Evolutionary conservation across 495 filamentous ascomycete species (phyloP).

Genomic region (Hypoxylon lenormandii): DNA sequence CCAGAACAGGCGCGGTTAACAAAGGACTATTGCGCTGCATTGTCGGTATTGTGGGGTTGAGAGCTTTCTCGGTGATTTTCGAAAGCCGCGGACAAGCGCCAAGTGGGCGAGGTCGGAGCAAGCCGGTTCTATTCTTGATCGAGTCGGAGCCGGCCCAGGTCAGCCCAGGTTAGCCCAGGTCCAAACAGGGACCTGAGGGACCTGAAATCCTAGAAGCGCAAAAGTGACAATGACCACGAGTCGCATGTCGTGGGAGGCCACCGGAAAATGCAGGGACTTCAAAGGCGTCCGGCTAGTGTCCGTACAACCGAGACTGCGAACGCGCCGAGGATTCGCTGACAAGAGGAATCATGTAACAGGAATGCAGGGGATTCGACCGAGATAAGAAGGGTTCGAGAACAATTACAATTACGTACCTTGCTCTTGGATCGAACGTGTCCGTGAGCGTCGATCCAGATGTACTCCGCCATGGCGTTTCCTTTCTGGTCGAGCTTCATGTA

Average conservation of each 20-base stretch:
- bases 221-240: conserved; percentile 28
- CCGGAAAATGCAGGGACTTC: conserved; percentile 34
- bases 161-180: too few species aligned
- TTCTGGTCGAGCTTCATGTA: conserved; percentile 92
- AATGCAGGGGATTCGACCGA: conserved; percentile 49
- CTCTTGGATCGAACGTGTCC: conserved; percentile 52
- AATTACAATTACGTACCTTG: conserved; percentile 73
- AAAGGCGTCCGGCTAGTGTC: conserved; percentile 10
- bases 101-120: conserved; percentile 47
- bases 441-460: conserved; percentile 90
- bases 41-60: conserved; percentile 24
- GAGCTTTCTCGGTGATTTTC: conserved; percentile 30
- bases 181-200: conserved; percentile 36
- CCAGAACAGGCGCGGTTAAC: conserved; percentile 26
- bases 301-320: not conserved
- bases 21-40: conserved; percentile 23
- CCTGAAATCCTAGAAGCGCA: conserved; percentile 18
- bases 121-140: conserved; percentile 46
- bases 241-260: conserved; percentile 28
- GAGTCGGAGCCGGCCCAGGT: conserved; percentile 22
- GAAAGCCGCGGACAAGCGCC: conserved; percentile 20
- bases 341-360: conserved; percentile 46
- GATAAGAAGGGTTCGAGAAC: conserved; percentile 33
- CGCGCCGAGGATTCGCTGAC: conserved; percentile 34
- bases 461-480: conserved; percentile 87